A percentile compares a stretch with the other conserved stretches of the same genome.
These are phyloP conservation scores for Rhodosporidiobolus odoratus DNA, from an alignment of 768 basidiomycete genomes.

Conservation along the genomic window DNA sequence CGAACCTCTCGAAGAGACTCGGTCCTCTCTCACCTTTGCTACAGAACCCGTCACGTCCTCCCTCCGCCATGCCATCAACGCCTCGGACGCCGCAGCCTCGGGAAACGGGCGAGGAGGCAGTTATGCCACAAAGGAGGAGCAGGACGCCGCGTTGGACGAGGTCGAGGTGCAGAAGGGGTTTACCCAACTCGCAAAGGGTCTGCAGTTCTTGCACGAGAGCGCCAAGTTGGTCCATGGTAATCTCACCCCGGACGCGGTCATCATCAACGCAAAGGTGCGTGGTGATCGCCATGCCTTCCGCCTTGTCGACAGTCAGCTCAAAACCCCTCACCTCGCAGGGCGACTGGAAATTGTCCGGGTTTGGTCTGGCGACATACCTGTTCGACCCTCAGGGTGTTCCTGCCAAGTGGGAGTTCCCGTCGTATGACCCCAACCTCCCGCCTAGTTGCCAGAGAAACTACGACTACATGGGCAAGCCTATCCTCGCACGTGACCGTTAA, in stretches of 20 bases:
- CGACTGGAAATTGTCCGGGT: constrained; percentile 93
- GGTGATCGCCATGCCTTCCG: not conserved
- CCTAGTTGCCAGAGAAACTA: constrained; percentile 81
- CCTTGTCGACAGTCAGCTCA: not conserved
- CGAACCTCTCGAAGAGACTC: constrained; percentile 89
- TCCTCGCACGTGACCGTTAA: no score
- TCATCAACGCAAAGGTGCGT: constrained; percentile 77
- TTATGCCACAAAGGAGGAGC: constrained; percentile 47
- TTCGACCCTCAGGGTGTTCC: constrained; percentile 62
- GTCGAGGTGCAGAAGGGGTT: constrained; percentile 98
- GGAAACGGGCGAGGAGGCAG: constrained; percentile 21
- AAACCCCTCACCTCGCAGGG: no score
- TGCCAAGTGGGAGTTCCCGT: constrained; percentile 83
- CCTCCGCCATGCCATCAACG: constrained; percentile 68
- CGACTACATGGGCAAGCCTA: constrained; percentile 68
- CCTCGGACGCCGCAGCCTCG: constrained; percentile 51
- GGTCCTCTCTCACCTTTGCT: constrained; percentile 82
- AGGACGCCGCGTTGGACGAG: constrained; percentile 77
- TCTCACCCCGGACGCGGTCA: constrained; percentile 73
- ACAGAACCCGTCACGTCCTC: constrained; percentile 85
- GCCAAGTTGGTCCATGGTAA: constrained; percentile 90
- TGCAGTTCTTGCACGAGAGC: constrained; percentile 76
- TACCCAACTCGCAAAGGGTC: constrained; percentile 60
- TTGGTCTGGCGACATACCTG: constrained; percentile 79
- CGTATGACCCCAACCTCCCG: constrained; percentile 73